Base-by-base conservation (phyloP, 257 asterid genomes). In the Cordia subcordata region DNA sequence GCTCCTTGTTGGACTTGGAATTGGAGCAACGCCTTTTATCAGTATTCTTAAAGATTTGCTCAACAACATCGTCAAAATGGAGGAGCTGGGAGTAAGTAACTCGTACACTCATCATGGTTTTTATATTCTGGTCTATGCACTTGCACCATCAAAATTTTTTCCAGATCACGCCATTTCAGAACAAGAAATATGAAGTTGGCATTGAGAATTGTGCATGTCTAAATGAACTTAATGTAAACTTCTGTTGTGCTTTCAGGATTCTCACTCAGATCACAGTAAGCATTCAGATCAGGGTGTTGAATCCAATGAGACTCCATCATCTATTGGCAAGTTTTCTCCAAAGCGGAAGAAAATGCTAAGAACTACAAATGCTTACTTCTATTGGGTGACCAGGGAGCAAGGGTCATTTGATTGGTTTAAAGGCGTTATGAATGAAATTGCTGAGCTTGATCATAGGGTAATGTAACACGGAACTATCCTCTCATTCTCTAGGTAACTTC, bases 361-460 rank as follows among this genome's bases (percentile, higher is more conserved):
- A 71, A 91, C 96, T 20, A 88, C 94, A 0, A 88, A 88, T 68
- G 98, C 98, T 47, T 92, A 92, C 80, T 92, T 88, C 53, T 92
- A 92, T 66, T 92, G 98, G 98, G 98, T 88, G 27, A 90, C 98
- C 1, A 84, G 98, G 68, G 98, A 90, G 67, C 98, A 87, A 76
- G 98, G 96, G 1, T 90, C 96, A 1, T 87, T 90, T 53, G 98
- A 90, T 77, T 90, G 98, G 96, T 90, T 90, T 80, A 90, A 87
- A 80, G 96, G 98, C 3, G 89, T 90, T 20, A 87, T 90, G 98
- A 74, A 90, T 64, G 98, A 90, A 79, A 93, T 90, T 16, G 91
- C 94, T 0, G 96, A 90, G 42, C 88, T 80, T 52, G 96, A 90
- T 79, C 96, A 81, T 73, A 77, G 91, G 94, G 98, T 90, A 90